Evolutionary conservation across 2,329 filamentous ascomycete species (phyloP), one percentile per base, ranked within the genome.

Genomic region (Cladosporium phlei): DNA sequence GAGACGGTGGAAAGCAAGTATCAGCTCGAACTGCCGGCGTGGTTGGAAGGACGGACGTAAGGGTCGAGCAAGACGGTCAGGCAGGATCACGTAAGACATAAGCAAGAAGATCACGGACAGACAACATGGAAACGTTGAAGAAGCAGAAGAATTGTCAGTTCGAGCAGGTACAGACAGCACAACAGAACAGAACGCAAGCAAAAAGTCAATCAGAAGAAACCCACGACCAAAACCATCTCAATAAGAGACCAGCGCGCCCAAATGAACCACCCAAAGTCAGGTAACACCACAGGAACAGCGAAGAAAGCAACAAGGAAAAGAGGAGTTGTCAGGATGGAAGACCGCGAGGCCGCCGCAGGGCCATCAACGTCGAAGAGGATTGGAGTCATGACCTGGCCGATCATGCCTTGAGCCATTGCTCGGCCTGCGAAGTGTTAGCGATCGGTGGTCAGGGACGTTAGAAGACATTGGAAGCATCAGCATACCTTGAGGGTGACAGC

Each of bases 81-180:
- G n/a, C n/a, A n/a, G n/a, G n/a, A n/a, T n/a, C n/a, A n/a, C n/a
- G n/a, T n/a, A n/a, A n/a, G n/a, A n/a, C n/a, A n/a, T n/a, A n/a
- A n/a, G n/a, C n/a, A n/a, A n/a, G n/a, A n/a, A n/a, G n/a, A n/a
- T n/a, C n/a, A n/a, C n/a, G n/a, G n/a, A n/a, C n/a, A n/a, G n/a
- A n/a, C n/a, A n/a, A n/a, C n/a, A n/a, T n/a, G n/a, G n/a, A n/a
- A n/a, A n/a, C n/a, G n/a, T n/a, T n/a, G n/a, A n/a, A n/a, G n/a
- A n/a, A 39, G 29, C 37, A 29, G 37, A 39, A 39, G 27, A 22
- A 39, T 29, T 29, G 11, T 29, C 24, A 39, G 27, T 39, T 27
- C 37, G 20, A 28, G 37, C 37, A 39, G 22, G 25, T 25, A 25
- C 24, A 25, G 24, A 25, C 24, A 25, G 11, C 6, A 20, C 37